Evolutionary conservation across 2,329 filamentous ascomycete genomes (phyloP).

Genomic region (Cladosporium sp.): DNA sequence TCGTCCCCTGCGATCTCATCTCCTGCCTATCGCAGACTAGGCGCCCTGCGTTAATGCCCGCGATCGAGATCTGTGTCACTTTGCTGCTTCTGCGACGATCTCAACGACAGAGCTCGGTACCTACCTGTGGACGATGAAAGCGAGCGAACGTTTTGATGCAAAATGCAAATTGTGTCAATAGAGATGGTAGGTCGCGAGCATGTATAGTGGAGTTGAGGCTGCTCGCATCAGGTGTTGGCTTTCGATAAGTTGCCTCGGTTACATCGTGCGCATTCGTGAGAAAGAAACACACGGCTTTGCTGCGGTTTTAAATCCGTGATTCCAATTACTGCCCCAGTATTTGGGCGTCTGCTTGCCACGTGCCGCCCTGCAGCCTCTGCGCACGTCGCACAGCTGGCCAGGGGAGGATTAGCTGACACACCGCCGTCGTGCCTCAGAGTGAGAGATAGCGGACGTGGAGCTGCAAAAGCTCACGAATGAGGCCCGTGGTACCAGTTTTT

Average conservation of each 20-base stretch:
- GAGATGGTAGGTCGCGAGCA: neutral
- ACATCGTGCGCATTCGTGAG: neutral
- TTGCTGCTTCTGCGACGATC: neutral
- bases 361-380: neutral
- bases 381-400: neutral
- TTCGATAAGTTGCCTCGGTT: neutral
- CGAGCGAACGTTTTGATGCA: neutral
- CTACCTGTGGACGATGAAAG: neutral
- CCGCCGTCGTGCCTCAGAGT: neutral
- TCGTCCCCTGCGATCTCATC: slow-evolving; percentile 14
- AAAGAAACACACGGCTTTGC: neutral
- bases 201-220: neutral
- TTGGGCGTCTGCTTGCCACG: slow-evolving; percentile 6
- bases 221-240: neutral
- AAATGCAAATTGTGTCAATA: neutral
- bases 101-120: neutral
- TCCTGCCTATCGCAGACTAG: slow-evolving; percentile 14
- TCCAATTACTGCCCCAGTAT: neutral
- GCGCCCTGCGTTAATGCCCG: slow-evolving; percentile 2
- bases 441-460: neutral
- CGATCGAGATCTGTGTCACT: slow-evolving; percentile 18
- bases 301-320: slow-evolving; percentile 10
- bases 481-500: neutral
- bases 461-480: neutral
- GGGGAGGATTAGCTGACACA: neutral